Evolutionary conservation across 2,329 filamentous ascomycete genomes (phyloP).

Genomic region (Pseudopyrenochaeta lycopersici): DNA sequence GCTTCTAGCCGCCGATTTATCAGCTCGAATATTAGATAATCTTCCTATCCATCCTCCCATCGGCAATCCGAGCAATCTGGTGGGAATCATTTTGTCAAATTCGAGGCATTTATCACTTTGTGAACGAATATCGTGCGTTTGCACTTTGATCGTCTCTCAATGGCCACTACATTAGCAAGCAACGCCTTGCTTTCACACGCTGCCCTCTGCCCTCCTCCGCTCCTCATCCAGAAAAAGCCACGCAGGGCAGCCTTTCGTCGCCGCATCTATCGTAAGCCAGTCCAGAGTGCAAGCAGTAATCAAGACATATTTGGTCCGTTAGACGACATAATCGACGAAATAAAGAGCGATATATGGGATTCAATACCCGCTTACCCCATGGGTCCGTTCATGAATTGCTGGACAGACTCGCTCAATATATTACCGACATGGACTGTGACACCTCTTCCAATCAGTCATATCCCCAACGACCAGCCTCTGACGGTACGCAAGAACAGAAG

Average conservation of each 20-base stretch:
- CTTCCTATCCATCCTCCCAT: constrained; percentile 9
- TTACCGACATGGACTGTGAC: constrained; percentile 31
- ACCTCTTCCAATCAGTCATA: constrained; percentile 40
- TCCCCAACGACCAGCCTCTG: constrained; percentile 41
- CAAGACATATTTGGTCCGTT: constrained; percentile 31
- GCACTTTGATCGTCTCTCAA: constrained; percentile 11
- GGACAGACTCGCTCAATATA: constrained; percentile 25
- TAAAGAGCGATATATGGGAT: constrained; percentile 39
- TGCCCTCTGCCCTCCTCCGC: constrained; percentile 36
- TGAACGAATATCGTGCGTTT: constrained; percentile 12
- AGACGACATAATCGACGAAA: constrained; percentile 48
- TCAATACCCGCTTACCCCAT: constrained; percentile 22
- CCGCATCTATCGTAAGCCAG: constrained; percentile 34
- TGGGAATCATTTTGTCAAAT: too few species aligned
- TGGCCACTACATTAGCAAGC: constrained; percentile 20
- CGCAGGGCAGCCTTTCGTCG: constrained; percentile 37
- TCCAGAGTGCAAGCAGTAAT: constrained; percentile 8
- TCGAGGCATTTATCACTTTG: too few species aligned
- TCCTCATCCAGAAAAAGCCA: constrained; percentile 40
- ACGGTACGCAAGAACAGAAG: constrained; percentile 44
- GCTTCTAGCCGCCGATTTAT: neutral
- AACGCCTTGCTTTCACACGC: constrained; percentile 18
- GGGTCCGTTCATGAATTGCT: constrained; percentile 20
- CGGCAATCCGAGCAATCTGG: too few species aligned
- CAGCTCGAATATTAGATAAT: constrained; percentile 5